phyloP scores from a whole-genome alignment of 2,329 filamentous ascomycete genomes.

The Capronia americana region DNA sequence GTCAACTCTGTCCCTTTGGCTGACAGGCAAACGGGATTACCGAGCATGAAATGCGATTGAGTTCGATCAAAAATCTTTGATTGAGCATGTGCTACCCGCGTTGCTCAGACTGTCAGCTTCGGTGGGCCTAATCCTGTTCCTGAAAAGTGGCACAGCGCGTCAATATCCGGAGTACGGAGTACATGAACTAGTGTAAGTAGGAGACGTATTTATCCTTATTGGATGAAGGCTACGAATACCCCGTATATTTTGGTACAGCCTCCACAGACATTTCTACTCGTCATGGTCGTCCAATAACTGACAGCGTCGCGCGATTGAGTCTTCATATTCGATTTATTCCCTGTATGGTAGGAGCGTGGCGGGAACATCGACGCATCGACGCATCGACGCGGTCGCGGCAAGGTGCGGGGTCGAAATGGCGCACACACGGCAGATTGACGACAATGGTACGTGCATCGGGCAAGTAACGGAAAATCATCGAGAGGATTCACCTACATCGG shows the following conservation, averaged over 20 bases:
- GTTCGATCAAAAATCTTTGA: background rate
- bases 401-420: background rate
- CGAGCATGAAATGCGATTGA: background rate
- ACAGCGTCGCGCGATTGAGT: background rate
- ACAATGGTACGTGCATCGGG: background rate
- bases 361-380: background rate
- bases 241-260: background rate
- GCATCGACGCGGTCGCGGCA: background rate
- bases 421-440: background rate
- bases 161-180: background rate
- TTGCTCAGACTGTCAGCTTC: background rate
- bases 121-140: conserved; percentile 13
- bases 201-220: background rate
- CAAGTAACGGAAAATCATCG: background rate
- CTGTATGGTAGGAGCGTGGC: background rate
- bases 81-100: background rate
- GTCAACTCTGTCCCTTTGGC: no score
- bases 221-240: background rate
- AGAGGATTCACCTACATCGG: no score
- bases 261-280: background rate
- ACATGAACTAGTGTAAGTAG: background rate
- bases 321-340: background rate
- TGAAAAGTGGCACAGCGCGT: background rate
- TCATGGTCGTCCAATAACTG: background rate
- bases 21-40: background rate